Conservation (phyloP, 2,329 filamentous ascomycete genomes). For the Delphinella strobiligena region DNA sequence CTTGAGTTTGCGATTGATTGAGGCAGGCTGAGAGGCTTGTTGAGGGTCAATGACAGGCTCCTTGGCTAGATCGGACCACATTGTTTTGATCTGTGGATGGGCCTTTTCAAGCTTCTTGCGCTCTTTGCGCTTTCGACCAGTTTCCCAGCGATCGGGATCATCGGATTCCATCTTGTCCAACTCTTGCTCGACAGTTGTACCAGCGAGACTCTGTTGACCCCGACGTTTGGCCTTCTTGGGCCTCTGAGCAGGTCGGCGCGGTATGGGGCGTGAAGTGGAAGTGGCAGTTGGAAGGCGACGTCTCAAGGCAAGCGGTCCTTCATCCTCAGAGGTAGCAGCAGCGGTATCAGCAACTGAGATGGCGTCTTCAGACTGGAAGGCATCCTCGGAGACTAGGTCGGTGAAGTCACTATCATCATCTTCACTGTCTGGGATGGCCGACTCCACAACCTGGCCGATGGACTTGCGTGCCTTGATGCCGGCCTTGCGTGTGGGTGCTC, state of each 20-base stretch:
- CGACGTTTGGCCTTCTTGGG: constrained; percentile 1
- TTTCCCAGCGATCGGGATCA: too few relatives aligned
- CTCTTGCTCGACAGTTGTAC: constrained; percentile 3
- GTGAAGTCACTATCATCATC: constrained; percentile 27
- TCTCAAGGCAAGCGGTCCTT: constrained; percentile 12
- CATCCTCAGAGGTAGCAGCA: constrained; percentile 21
- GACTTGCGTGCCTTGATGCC: constrained; percentile 4
- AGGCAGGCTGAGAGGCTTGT: constrained; percentile 57
- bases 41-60: constrained; percentile 54
- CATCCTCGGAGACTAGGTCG: constrained; percentile 22
- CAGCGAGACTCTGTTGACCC: constrained; percentile 2
- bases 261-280: too few relatives aligned
- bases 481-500: not conserved
- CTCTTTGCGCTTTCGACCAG: constrained; percentile 17
- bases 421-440: constrained; percentile 24
- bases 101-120: constrained; percentile 57
- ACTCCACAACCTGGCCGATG: constrained; percentile 16
- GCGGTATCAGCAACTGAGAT: constrained; percentile 6
- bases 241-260: too few relatives aligned
- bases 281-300: too few relatives aligned
- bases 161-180: constrained; percentile 8
- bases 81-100: constrained; percentile 68
- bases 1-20: constrained; percentile 75
- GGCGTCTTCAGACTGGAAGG: constrained; percentile 12
- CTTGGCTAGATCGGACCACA: constrained; percentile 70